Evolutionary conservation across 75 land plant genomes (phyloP).

Genomic region (Pinus taeda): DNA sequence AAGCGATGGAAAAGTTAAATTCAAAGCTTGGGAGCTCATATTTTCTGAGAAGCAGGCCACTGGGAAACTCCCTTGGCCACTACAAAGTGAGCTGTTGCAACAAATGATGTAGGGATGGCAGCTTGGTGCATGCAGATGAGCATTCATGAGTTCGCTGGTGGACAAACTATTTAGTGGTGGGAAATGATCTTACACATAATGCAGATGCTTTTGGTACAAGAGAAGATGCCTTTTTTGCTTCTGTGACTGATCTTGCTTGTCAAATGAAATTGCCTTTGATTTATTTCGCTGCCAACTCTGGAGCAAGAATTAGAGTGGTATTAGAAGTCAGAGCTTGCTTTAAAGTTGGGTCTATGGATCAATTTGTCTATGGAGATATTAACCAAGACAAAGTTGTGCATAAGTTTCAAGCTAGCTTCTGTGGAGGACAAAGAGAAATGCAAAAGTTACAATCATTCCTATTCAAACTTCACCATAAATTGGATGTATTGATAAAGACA

Average conservation of each 20-base stretch:
- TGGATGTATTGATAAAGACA: too few relatives aligned
- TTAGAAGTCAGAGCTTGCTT: slow-evolving; percentile 92
- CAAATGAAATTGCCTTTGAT: slow-evolving; percentile 79
- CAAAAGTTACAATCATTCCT: too few relatives aligned
- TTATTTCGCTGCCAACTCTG: slow-evolving; percentile 96
- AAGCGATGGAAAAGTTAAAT: slow-evolving; percentile 28
- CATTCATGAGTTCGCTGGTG: slow-evolving; percentile 91
- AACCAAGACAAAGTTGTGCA: too few relatives aligned
- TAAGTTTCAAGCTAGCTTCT: too few relatives aligned
- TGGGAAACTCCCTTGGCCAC: slow-evolving; percentile 79
- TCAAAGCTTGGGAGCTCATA: slow-evolving; percentile 68
- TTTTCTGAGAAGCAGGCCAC: slow-evolving; percentile 55
- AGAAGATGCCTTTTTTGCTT: slow-evolving; percentile 94
- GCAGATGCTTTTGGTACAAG: slow-evolving; percentile 97
- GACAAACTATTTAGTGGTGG: slow-evolving; percentile 71
- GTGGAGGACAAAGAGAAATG: too few relatives aligned
- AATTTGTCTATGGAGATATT: too few relatives aligned
- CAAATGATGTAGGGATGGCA: slow-evolving; percentile 92
- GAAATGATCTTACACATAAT: slow-evolving; percentile 90
- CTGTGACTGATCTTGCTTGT: slow-evolving; percentile 87
- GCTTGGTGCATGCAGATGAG: slow-evolving; percentile 87
- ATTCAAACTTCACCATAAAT: too few relatives aligned
- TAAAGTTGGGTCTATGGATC: neutral
- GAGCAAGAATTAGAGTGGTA: slow-evolving; percentile 92
- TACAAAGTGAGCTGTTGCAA: slow-evolving; percentile 56